These are phyloP conservation scores for Globisporangium echinulatum DNA, from an alignment of 352 stramenopile genomes.

Conservation along the genomic window DNA sequence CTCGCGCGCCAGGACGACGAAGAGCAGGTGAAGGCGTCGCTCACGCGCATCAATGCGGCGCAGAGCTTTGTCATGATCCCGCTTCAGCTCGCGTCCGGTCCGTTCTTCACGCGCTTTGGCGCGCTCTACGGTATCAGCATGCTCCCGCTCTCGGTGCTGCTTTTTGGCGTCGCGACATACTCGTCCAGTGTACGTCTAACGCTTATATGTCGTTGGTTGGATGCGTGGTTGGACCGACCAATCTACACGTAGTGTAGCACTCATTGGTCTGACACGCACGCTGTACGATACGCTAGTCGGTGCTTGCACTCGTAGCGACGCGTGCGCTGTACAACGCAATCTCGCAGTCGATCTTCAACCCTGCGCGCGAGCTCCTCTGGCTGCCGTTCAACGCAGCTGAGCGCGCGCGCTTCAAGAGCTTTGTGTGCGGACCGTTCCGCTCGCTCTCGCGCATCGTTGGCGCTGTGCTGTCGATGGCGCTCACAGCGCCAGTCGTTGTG, in stretches of 20 bases:
- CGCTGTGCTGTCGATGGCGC: slow-evolving; percentile 59
- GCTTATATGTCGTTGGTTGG: too few relatives aligned
- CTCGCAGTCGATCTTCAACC: slow-evolving; percentile 79
- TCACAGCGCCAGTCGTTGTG: slow-evolving; percentile 43
- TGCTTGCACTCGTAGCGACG: slow-evolving; percentile 51
- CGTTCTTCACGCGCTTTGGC: slow-evolving; percentile 80
- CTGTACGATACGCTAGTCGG: slow-evolving; percentile 23
- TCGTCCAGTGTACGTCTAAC: slow-evolving; percentile 34
- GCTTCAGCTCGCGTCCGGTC: slow-evolving; percentile 67
- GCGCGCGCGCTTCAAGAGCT: slow-evolving; percentile 70
- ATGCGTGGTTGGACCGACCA: neutral
- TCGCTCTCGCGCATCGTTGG: slow-evolving; percentile 75
- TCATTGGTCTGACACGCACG: neutral
- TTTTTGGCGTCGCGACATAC: slow-evolving; percentile 64
- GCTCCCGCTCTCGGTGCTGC: slow-evolving; percentile 60
- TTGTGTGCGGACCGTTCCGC: slow-evolving; percentile 72
- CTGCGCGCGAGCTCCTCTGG: slow-evolving; percentile 80
- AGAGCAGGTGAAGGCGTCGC: slow-evolving; percentile 59
- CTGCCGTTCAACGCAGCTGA: slow-evolving; percentile 71
- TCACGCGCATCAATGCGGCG: slow-evolving; percentile 74
- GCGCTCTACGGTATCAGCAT: slow-evolving; percentile 81
- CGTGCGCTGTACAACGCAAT: slow-evolving; percentile 76
- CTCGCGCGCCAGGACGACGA: slow-evolving; percentile 59
- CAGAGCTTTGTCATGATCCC: slow-evolving; percentile 87
- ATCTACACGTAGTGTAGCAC: neutral